Conservation (phyloP, 1,139 yeast genomes). For the Geotrichum bryndzae region DNA sequence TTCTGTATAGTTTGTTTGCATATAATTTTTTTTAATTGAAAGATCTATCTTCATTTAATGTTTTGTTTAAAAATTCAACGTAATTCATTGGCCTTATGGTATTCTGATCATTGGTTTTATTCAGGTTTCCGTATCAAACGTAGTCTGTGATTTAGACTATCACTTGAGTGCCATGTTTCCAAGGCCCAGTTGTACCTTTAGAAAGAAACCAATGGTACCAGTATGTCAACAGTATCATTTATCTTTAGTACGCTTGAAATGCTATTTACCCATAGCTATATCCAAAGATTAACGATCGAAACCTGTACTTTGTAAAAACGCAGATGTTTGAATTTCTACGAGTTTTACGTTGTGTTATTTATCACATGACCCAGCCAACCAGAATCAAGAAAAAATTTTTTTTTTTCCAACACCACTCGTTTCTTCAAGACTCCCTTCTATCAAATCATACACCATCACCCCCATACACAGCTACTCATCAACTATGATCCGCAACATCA, state of each 20-base stretch:
- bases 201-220: too few species aligned
- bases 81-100: too few species aligned
- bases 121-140: neutral
- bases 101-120: too few species aligned
- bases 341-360: neutral
- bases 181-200: too few species aligned
- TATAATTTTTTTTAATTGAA: too few species aligned
- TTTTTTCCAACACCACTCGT: neutral
- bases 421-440: neutral
- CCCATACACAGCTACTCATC: neutral
- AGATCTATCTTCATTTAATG: too few species aligned
- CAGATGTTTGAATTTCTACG: neutral
- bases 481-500: neutral
- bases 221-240: too few species aligned
- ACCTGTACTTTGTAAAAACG: neutral
- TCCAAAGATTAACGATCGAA: neutral
- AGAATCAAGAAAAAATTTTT: neutral
- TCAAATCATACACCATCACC: neutral
- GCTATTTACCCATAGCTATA: too few species aligned
- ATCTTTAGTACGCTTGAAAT: too few species aligned
- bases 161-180: too few species aligned
- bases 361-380: neutral
- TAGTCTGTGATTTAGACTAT: too few species aligned
- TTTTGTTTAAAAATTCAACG: neutral
- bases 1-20: neutral